Evolutionary conservation across 1,284 basidiomycete species (phyloP), one percentile per base, ranked within the genome.

Genomic region (Ceraceosorus guamensis): DNA sequence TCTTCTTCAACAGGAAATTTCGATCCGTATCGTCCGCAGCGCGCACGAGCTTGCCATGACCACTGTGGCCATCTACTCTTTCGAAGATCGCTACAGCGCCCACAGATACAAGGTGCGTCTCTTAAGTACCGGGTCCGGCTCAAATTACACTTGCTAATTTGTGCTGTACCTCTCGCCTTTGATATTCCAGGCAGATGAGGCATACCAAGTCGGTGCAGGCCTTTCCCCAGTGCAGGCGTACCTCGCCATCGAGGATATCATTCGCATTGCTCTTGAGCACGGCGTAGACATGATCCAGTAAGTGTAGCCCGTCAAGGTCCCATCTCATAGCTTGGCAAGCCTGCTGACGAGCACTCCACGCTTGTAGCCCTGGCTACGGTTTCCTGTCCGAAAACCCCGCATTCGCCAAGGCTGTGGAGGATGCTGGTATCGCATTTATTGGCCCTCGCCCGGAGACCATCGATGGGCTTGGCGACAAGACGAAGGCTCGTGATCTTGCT

Each of bases 201-300:
- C 93, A 1, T 98, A 97, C 79, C 88, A 92, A 78, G 93, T 98
- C 67, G 95, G 95, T 62, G 90, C 89, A 71, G 93, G 93, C 30
- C 80, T 96, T 58, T 88, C 91, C 13, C 95, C 95, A 43, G 95
- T 98, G 52, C 91, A 82, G 33, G 95, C 95, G 18, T 99, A 99
- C 79, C 87, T 99, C 62, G 87, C 91, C 14, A 92, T 97, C 77
- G 91, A 96, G 68, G 91, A 96, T 75, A 98, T 99, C 78, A 89
- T 99, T 78, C 70, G 61, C 16, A 58, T 67, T 51, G 73, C 73
- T 46, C 62, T 67, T 37, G 92, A 98, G 78, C 91, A 96, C 79
- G 90, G 89, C 44, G 93, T 98, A 44, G 92, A 98, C 77, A 97
- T 98, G 93, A 98, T 99, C 76, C 95, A 97, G 88, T 91, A 72